A percentile compares a stretch with the other conserved stretches of the same genome.
Conservation (phyloP, 1,139 yeast species). For the Saccharomyces hybrid region DNA sequence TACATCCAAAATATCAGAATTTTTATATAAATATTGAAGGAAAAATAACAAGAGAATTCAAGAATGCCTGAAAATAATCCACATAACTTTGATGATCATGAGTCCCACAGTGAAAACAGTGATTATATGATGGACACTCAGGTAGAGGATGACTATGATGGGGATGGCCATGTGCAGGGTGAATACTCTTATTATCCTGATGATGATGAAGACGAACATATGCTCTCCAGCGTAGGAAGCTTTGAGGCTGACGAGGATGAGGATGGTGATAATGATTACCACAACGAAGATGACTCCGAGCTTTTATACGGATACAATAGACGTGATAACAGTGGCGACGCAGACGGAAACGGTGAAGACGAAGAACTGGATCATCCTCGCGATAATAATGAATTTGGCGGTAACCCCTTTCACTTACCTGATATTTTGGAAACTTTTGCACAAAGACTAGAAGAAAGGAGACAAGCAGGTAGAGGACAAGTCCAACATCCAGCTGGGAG, state of each 20-base stretch:
- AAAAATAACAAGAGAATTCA: background rate
- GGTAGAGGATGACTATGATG: constrained; percentile 16
- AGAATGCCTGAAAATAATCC: constrained; percentile 1
- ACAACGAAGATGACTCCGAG: constrained; percentile 20
- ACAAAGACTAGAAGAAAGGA: constrained; percentile 3
- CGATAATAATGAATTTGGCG: constrained; percentile 5
- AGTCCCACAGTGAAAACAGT: constrained; percentile 10
- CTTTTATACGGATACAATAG: constrained; percentile 11
- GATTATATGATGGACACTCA: constrained; percentile 8
- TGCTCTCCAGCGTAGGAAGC: constrained; percentile 20
- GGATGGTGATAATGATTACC: constrained; percentile 9
- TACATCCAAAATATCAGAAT: background rate
- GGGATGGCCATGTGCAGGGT: constrained; percentile 13
- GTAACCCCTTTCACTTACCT: constrained; percentile 19
- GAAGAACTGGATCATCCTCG: constrained; percentile 14
- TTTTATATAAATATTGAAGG: background rate
- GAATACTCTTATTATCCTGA: constrained; percentile 7
- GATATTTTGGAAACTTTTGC: constrained; percentile 5
- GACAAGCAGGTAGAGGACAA: constrained; percentile 5
- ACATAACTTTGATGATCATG: constrained; percentile 12
- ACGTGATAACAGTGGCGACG: constrained; percentile 19
- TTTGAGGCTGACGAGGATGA: constrained; percentile 15
- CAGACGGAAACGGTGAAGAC: constrained; percentile 18
- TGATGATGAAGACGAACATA: constrained; percentile 26
- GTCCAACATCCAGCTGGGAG: constrained; percentile 12